phyloP scores from a whole-genome alignment of 768 basidiomycete genomes.

The Mycena venus region DNA sequence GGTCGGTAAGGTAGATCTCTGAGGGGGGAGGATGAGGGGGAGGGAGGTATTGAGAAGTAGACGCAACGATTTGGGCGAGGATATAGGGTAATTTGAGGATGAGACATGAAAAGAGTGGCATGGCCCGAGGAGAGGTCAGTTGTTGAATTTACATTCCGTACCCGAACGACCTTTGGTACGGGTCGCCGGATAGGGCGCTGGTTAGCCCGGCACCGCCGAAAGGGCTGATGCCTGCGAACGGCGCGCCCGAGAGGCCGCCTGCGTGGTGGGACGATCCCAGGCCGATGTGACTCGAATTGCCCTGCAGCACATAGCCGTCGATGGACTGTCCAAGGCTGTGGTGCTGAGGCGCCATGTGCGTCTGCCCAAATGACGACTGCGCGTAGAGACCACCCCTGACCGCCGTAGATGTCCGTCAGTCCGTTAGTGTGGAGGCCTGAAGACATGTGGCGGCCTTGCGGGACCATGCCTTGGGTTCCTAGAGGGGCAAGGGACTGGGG shows the following conservation, averaged over 20 bases:
- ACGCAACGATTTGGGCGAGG: constrained; percentile 35
- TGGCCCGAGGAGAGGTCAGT: constrained; percentile 18
- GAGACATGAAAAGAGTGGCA: constrained; percentile 27
- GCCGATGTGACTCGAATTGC: constrained; percentile 75
- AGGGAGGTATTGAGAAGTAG: constrained; percentile 28
- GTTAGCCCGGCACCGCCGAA: constrained; percentile 71
- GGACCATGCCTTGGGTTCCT: constrained; percentile 67
- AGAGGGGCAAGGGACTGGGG: constrained; percentile 72
- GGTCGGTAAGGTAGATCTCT: constrained; percentile 53
- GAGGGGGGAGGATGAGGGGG: constrained; percentile 36
- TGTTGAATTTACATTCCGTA: constrained; percentile 79
- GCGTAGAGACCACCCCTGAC: constrained; percentile 74
- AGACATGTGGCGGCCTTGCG: constrained; percentile 68
- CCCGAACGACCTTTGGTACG: constrained; percentile 83
- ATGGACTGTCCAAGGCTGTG: constrained; percentile 80
- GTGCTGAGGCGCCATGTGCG: constrained; percentile 66
- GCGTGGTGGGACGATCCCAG: constrained; percentile 72
- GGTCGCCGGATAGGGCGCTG: constrained; percentile 69
- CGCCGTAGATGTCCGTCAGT: constrained; percentile 75
- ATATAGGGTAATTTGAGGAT: constrained; percentile 32
- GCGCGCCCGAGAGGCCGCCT: constrained; percentile 69
- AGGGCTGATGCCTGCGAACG: constrained; percentile 60
- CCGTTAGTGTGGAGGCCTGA: constrained; percentile 66
- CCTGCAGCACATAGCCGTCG: constrained; percentile 86
- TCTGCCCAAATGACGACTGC: constrained; percentile 70